Percentiles rank a stretch among this genome's conserved stretches.
phyloP scores from a whole-genome alignment of 257 asterid genomes.

The Linaria vulgaris region DNA sequence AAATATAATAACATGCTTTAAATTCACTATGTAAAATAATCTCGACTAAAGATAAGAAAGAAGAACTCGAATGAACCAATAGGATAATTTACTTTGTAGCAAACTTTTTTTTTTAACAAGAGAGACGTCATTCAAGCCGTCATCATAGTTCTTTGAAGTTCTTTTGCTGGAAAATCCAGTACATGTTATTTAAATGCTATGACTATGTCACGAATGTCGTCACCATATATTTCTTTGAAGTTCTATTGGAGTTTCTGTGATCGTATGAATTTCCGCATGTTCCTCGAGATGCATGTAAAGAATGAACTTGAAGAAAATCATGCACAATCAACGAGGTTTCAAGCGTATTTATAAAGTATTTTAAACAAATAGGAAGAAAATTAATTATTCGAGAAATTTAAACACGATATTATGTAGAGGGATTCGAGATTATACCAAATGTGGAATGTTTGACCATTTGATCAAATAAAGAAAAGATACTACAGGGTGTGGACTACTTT shows the following conservation, averaged over 20 bases:
- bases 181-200: background rate
- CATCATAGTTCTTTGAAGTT: background rate
- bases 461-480: slow-evolving; percentile 22
- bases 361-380: background rate
- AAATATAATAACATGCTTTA: too few relatives aligned
- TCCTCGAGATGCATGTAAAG: slow-evolving; percentile 44
- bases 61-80: too few relatives aligned
- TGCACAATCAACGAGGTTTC: slow-evolving; percentile 34
- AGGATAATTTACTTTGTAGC: too few relatives aligned
- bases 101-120: background rate
- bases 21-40: too few relatives aligned
- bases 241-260: background rate
- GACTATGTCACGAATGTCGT: slow-evolving; percentile 21
- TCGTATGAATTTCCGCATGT: background rate
- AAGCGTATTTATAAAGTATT: background rate
- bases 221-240: slow-evolving; percentile 11
- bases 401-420: slow-evolving; percentile 21
- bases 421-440: slow-evolving; percentile 33
- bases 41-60: too few relatives aligned
- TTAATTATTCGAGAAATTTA: slow-evolving; percentile 30
- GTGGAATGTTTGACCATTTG: slow-evolving; percentile 28
- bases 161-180: too few relatives aligned
- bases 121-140: slow-evolving; percentile 22
- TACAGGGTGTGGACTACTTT: slow-evolving; percentile 37
- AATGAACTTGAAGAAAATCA: background rate